Conservation (phyloP, 2,329 filamentous ascomycete species). For the Fusarium falciforme region DNA sequence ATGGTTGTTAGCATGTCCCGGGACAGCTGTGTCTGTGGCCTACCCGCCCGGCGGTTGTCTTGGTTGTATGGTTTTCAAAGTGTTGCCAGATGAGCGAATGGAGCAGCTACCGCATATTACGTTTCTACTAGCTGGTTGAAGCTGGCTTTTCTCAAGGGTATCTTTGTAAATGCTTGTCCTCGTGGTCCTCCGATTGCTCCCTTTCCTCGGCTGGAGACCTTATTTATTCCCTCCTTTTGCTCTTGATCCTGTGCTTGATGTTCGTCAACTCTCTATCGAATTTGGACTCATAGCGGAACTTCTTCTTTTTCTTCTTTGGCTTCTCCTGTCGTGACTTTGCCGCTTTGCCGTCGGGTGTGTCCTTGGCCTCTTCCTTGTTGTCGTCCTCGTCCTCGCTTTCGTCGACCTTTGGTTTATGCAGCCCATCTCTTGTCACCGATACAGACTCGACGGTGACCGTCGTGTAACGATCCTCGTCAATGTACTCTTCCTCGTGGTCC, state of each 20-base stretch:
- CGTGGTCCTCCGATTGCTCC: constrained; percentile 31
- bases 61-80: constrained; percentile 40
- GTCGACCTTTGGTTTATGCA: constrained; percentile 64
- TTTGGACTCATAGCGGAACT: constrained; percentile 94
- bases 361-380: constrained; percentile 45
- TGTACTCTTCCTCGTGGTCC: constrained; percentile 90
- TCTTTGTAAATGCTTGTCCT: constrained; percentile 40
- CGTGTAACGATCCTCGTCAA: constrained; percentile 96
- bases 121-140: constrained; percentile 47
- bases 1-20: constrained; percentile 31
- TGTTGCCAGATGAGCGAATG: constrained; percentile 45
- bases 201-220: constrained; percentile 17
- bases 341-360: constrained; percentile 33
- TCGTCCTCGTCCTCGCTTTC: constrained; percentile 53
- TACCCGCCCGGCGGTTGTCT: constrained; percentile 34
- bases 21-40: constrained; percentile 25
- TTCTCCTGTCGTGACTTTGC: constrained; percentile 51
- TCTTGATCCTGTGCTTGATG: constrained; percentile 78
- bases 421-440: constrained; percentile 78
- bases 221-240: constrained; percentile 45
- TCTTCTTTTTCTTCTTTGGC: constrained; percentile 85
- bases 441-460: constrained; percentile 95
- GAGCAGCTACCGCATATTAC: constrained; percentile 47
- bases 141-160: constrained; percentile 47
- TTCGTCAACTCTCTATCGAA: constrained; percentile 80